These are phyloP conservation scores for Paspalum notatum DNA, from an alignment of 176 grass and related monocot genomes.

Conservation along the genomic window DNA sequence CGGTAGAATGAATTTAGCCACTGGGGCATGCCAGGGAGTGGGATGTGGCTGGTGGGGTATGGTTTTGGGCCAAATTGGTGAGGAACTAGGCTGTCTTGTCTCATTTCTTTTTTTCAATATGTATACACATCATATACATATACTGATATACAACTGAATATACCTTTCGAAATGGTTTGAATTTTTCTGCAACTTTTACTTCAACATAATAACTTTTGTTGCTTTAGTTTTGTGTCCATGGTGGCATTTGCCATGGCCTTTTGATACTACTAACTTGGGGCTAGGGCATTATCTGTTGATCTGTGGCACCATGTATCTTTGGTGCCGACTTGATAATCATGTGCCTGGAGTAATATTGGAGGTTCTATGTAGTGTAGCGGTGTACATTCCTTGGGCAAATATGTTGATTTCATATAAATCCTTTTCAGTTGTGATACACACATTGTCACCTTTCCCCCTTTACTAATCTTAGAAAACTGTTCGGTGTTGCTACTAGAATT, in stretches of 20 bases:
- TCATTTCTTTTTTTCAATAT: no score
- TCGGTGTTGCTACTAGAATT: neutral
- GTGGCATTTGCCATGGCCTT: slow-evolving; percentile 19
- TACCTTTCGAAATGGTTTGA: neutral
- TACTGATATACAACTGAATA: no score
- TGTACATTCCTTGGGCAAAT: neutral
- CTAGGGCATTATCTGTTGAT: neutral
- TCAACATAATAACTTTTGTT: slow-evolving; percentile 20
- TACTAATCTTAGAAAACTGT: neutral
- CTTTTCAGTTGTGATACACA: neutral
- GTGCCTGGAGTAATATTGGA: slow-evolving; percentile 16
- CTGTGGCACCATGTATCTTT: slow-evolving; percentile 28
- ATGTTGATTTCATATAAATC: neutral
- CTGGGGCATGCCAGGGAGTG: no score
- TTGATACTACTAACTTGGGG: slow-evolving; percentile 14
- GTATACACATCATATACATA: no score
- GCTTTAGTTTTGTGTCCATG: slow-evolving; percentile 3
- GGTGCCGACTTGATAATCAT: slow-evolving; percentile 18
- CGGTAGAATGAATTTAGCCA: no score
- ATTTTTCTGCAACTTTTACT: neutral
- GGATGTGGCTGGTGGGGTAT: no score
- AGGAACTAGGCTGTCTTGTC: no score
- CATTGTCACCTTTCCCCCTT: neutral
- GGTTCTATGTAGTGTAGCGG: neutral
- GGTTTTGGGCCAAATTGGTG: no score